Evolutionary conservation across 2,329 filamentous ascomycete species (phyloP).

Genomic region (Aspergillus pseudonomiae): DNA sequence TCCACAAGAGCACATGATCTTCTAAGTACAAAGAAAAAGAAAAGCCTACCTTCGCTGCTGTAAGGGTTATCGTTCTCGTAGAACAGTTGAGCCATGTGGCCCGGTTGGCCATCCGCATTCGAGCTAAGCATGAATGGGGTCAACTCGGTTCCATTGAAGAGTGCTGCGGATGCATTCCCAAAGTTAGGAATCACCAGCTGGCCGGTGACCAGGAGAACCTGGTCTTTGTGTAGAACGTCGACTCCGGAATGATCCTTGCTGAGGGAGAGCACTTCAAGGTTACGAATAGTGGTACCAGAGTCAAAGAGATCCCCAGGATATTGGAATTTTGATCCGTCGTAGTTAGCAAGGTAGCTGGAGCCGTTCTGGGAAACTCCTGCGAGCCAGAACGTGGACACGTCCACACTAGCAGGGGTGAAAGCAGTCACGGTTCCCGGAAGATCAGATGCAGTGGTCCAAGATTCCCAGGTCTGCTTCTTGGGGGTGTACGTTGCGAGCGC

Average conservation of each 20-base stretch:
- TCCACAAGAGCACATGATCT: neutral
- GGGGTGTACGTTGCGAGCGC: constrained; percentile 75
- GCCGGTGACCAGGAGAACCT: constrained; percentile 83
- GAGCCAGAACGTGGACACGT: constrained; percentile 78
- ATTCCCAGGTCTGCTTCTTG: constrained; percentile 65
- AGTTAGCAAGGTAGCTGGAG: constrained; percentile 79
- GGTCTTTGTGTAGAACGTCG: constrained; percentile 65
- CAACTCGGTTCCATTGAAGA: constrained; percentile 82
- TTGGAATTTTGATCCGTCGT: constrained; percentile 72
- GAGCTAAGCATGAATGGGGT: constrained; percentile 80
- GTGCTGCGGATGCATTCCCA: constrained; percentile 79
- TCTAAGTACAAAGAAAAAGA: neutral
- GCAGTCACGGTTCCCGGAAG: constrained; percentile 81
- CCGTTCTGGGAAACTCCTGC: constrained; percentile 71
- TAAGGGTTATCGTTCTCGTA: constrained; percentile 81
- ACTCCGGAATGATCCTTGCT: constrained; percentile 68
- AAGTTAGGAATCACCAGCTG: constrained; percentile 74
- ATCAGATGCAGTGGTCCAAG: constrained; percentile 50
- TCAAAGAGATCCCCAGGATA: constrained; percentile 67
- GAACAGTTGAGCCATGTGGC: constrained; percentile 80
- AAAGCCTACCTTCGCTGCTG: constrained; percentile 60
- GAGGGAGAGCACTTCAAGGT: constrained; percentile 78
- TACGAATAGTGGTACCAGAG: constrained; percentile 68
- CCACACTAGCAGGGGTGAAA: constrained; percentile 72
- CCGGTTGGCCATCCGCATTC: constrained; percentile 64